A percentile compares a stretch with the other conserved stretches of the same genome.
phyloP scores from a whole-genome alignment of 352 stramenopile genomes.

The Globisporangium radiosum region DNA sequence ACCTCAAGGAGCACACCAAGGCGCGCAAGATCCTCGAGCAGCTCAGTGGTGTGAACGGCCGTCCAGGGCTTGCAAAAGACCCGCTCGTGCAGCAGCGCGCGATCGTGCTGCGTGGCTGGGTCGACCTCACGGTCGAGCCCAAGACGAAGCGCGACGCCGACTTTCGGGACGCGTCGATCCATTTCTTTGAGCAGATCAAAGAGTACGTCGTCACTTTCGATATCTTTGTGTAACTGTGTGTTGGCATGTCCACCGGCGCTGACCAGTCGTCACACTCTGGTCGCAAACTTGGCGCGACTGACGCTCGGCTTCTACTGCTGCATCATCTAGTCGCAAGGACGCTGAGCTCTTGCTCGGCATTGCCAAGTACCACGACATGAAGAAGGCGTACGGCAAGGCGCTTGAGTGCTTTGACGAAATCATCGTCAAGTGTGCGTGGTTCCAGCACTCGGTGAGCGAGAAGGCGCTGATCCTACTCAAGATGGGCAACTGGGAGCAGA shows the following conservation, averaged over 20 bases:
- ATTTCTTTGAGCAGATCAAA: conserved; percentile 60
- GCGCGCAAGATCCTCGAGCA: conserved; percentile 69
- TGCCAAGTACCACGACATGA: conserved; percentile 68
- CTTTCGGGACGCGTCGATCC: conserved; percentile 45
- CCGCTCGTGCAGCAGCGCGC: conserved; percentile 33
- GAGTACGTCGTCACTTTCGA: conserved; percentile 25
- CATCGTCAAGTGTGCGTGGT: conserved; percentile 76
- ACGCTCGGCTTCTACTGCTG: too few species aligned
- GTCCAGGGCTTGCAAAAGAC: conserved; percentile 17
- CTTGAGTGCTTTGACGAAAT: conserved; percentile 71
- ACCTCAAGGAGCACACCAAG: conserved; percentile 53
- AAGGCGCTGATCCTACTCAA: conserved; percentile 79
- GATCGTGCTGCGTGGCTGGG: conserved; percentile 63
- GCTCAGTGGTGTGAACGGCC: conserved; percentile 21
- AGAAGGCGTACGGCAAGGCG: conserved; percentile 56
- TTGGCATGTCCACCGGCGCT: not conserved
- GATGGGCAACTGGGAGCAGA: conserved; percentile 84
- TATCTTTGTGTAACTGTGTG: too few species aligned
- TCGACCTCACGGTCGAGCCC: conserved; percentile 61
- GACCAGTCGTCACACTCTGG: not conserved
- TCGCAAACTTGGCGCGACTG: not conserved
- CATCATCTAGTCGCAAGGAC: conserved; percentile 42
- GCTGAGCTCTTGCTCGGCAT: conserved; percentile 63
- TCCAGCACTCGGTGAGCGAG: conserved; percentile 75
- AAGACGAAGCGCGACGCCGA: conserved; percentile 69